A percentile compares a stretch with the other conserved stretches of the same genome.
These are phyloP conservation scores for Glycine tomentella DNA, from an alignment of 306 rosid species.

Conservation along the genomic window DNA sequence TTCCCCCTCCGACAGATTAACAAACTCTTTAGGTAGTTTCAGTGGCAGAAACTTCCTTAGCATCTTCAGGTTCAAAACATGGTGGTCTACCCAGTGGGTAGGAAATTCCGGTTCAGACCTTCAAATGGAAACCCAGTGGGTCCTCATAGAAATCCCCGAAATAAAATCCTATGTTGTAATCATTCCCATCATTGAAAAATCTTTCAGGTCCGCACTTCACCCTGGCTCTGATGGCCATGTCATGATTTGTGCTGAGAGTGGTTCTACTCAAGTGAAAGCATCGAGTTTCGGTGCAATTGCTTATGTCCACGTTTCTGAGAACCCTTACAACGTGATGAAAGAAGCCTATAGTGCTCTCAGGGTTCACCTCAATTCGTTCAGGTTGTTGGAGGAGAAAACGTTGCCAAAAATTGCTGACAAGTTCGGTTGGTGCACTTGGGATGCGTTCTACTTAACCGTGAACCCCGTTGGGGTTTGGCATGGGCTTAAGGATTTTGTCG, in stretches of 20 bases:
- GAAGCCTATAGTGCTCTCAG: constrained; percentile 82
- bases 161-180: constrained; percentile 66
- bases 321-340: constrained; percentile 78
- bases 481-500: constrained; percentile 67
- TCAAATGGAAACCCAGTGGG: constrained; percentile 93
- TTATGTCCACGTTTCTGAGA: constrained; percentile 72
- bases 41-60: constrained; percentile 65
- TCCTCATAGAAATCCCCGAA: constrained; percentile 73
- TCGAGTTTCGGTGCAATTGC: constrained; percentile 64
- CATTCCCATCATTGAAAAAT: constrained; percentile 70
- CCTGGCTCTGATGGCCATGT: constrained; percentile 74
- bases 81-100: constrained; percentile 97
- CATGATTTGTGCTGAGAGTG: constrained; percentile 78
- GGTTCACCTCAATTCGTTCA: constrained; percentile 70
- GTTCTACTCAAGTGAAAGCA: constrained; percentile 63
- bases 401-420: constrained; percentile 64
- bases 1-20: constrained; percentile 63
- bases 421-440: constrained; percentile 99
- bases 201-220: constrained; percentile 75
- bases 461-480: constrained; percentile 72
- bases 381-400: constrained; percentile 81
- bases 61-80: constrained; percentile 88
- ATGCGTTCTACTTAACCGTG: constrained; percentile 79
- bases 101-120: constrained; percentile 86
- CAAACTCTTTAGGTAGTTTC: constrained; percentile 72